Percentiles rank a stretch among this genome's conserved stretches.
Conservation (phyloP, 257 asterid genomes). For the Buddleja alternifolia region DNA sequence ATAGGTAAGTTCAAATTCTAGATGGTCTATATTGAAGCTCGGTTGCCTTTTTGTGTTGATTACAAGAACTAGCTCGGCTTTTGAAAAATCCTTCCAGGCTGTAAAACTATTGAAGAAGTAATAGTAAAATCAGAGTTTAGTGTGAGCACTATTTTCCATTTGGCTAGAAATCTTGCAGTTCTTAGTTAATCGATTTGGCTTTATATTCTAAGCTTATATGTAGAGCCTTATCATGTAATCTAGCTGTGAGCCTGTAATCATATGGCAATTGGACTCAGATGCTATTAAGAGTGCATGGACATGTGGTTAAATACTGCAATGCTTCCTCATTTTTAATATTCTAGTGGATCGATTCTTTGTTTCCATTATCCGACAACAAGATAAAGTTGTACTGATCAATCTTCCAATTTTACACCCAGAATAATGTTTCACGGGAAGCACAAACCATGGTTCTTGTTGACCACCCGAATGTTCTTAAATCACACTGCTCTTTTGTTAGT, state of each 20-base stretch:
- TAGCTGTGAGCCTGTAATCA: not conserved
- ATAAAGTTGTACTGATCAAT: constrained; percentile 34
- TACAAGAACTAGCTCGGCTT: not conserved
- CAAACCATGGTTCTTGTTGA: constrained; percentile 95
- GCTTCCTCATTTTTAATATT: constrained; percentile 6
- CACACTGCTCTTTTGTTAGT: constrained; percentile 91
- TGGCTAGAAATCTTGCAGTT: constrained; percentile 18
- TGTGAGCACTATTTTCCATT: not conserved
- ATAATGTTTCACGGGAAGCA: constrained; percentile 89
- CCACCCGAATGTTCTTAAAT: constrained; percentile 92
- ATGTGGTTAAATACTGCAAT: constrained; percentile 5
- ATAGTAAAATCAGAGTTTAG: too few relatives aligned
- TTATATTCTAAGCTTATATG: constrained; percentile 9
- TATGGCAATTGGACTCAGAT: not conserved
- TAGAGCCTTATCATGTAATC: constrained; percentile 15
- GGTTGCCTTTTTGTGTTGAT: not conserved
- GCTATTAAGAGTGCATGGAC: constrained; percentile 23
- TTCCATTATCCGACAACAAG: constrained; percentile 18
- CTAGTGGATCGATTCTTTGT: constrained; percentile 8
- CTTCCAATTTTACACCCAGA: constrained; percentile 53
- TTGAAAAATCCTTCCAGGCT: not conserved
- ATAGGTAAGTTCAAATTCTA: not conserved
- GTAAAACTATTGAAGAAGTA: not conserved
- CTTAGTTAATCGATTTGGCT: constrained; percentile 6
- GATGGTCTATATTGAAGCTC: not conserved